phyloP scores from a whole-genome alignment of 768 basidiomycete genomes.

The Asterophora lycoperdoides region DNA sequence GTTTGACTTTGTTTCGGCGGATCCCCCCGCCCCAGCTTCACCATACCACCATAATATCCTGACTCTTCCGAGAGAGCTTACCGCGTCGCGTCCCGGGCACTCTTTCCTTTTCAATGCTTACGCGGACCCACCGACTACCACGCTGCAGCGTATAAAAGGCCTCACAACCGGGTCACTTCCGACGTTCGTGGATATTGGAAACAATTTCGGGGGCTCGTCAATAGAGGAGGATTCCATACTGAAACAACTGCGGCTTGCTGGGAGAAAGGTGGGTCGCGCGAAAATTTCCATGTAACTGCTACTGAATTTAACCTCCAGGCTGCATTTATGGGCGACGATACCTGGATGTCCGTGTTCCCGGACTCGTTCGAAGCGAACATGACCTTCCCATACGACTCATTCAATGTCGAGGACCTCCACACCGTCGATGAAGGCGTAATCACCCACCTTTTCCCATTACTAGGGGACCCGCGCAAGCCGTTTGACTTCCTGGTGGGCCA shows the following conservation, averaged over 20 bases:
- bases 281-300: background rate
- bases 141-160: slow-evolving; percentile 92
- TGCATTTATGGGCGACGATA: slow-evolving; percentile 95
- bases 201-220: slow-evolving; percentile 84
- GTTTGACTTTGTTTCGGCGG: slow-evolving; percentile 84
- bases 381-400: slow-evolving; percentile 88
- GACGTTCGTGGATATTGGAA: slow-evolving; percentile 92
- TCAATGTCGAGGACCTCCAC: slow-evolving; percentile 98
- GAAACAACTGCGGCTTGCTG: slow-evolving; percentile 58
- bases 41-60: slow-evolving; percentile 80
- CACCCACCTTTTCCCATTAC: slow-evolving; percentile 73
- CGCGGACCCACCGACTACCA: slow-evolving; percentile 93
- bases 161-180: slow-evolving; percentile 93
- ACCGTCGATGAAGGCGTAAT: slow-evolving; percentile 93
- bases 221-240: slow-evolving; percentile 88
- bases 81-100: slow-evolving; percentile 53
- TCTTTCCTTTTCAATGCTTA: slow-evolving; percentile 88
- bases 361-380: slow-evolving; percentile 65
- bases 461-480: slow-evolving; percentile 44
- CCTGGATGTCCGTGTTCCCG: slow-evolving; percentile 91
- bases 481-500: slow-evolving; percentile 94
- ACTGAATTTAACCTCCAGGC: slow-evolving; percentile 40
- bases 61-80: slow-evolving; percentile 72
- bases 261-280: slow-evolving; percentile 49
- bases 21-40: slow-evolving; percentile 58